These are phyloP conservation scores for Clarireedia hainanense DNA, from an alignment of 2,329 filamentous ascomycete species.

Conservation along the genomic window DNA sequence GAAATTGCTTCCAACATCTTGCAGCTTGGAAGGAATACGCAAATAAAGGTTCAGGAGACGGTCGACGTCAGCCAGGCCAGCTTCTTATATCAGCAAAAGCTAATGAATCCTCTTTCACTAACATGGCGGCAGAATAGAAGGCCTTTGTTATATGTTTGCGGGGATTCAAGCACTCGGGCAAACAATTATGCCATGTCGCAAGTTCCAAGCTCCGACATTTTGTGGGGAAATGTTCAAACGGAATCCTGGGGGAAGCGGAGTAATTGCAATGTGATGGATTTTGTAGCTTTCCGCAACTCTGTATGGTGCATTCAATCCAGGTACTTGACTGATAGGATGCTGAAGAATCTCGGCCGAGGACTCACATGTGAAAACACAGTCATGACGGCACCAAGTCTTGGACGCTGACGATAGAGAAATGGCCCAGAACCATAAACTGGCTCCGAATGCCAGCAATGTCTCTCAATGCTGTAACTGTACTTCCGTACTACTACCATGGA, in stretches of 20 bases:
- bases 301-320: no score
- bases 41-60: neutral
- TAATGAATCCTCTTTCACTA: no score
- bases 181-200: conserved; percentile 14
- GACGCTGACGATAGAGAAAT: no score
- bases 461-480: no score
- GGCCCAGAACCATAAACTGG: no score
- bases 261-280: no score
- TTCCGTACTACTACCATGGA: no score
- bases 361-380: neutral
- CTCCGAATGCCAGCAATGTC: no score
- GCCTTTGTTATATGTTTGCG: neutral
- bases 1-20: conserved; percentile 29
- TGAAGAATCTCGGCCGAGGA: neutral
- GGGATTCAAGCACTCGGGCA: neutral
- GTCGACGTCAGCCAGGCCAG: no score
- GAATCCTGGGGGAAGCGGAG: neutral
- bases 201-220: conserved; percentile 9
- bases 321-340: neutral
- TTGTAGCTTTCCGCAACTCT: no score
- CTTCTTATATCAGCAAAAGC: no score
- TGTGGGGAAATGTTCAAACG: neutral
- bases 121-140: neutral
- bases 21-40: neutral
- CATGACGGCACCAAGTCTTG: neutral